phyloP scores from a whole-genome alignment of 1,284 basidiomycete genomes.

The Puccinia coronata region DNA sequence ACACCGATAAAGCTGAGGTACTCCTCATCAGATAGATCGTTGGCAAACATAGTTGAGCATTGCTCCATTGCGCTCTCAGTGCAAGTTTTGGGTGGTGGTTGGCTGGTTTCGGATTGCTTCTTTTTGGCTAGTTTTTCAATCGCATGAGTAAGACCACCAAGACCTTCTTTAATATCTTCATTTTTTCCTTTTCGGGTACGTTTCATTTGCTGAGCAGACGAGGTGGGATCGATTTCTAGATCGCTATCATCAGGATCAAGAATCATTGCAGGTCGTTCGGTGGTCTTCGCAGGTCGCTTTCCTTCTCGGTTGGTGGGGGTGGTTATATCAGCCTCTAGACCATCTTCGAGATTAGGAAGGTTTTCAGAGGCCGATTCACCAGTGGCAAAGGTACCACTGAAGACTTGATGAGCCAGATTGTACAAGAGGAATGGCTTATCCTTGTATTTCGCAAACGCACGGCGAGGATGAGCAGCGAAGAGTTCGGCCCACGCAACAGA shows the following conservation, averaged over 20 bases:
- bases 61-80: neutral
- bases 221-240: neutral
- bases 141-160: neutral
- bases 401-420: too few species aligned
- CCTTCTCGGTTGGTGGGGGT: neutral
- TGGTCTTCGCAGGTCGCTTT: neutral
- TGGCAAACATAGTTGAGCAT: neutral
- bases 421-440: neutral
- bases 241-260: neutral
- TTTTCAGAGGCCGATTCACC: too few species aligned
- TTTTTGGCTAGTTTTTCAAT: neutral
- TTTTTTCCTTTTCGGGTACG: conserved; percentile 1
- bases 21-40: neutral
- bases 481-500: too few species aligned
- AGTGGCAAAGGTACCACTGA: too few species aligned
- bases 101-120: neutral
- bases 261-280: neutral
- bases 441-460: too few species aligned
- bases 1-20: neutral
- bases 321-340: neutral
- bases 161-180: neutral
- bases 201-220: neutral
- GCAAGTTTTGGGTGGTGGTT: neutral
- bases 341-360: neutral
- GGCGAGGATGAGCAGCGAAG: too few species aligned